Percentiles rank a stretch among this genome's conserved stretches.
Conservation (phyloP, 31 red algal species). For the Asparagopsis taxiformis region DNA sequence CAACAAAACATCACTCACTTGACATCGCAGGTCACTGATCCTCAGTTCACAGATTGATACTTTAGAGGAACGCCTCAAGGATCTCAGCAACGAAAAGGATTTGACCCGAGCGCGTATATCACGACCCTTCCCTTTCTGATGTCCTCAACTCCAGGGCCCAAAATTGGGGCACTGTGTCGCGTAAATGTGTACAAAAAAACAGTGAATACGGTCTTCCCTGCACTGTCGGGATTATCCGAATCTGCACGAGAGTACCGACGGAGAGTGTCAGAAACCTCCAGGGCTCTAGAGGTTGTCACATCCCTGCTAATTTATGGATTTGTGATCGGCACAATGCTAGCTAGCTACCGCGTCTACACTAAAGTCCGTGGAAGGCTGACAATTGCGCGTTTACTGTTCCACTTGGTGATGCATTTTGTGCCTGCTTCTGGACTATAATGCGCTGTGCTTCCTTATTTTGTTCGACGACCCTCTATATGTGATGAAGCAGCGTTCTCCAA, state of each 20-base stretch:
- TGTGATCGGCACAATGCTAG: conserved; percentile 32
- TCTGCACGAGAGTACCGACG: conserved; percentile 46
- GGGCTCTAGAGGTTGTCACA: conserved; percentile 44
- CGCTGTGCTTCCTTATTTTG: conserved; percentile 45
- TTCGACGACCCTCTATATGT: conserved; percentile 73
- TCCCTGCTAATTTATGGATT: conserved; percentile 74
- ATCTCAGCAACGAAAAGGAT: conserved; percentile 68
- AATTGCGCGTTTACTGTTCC: conserved; percentile 63
- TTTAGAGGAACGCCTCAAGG: conserved; percentile 48
- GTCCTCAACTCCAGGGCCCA: conserved; percentile 66
- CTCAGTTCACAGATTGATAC: conserved; percentile 67
- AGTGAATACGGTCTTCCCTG: conserved; percentile 56
- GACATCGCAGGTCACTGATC: conserved; percentile 43
- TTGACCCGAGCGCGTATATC: conserved; percentile 44
- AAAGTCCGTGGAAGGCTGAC: conserved; percentile 68
- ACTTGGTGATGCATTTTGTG: conserved; percentile 76
- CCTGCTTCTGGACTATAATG: conserved; percentile 75
- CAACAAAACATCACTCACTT: conserved; percentile 69
- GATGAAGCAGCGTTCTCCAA: conserved; percentile 57
- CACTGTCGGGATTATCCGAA: conserved; percentile 37
- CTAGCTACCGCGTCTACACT: conserved; percentile 44
- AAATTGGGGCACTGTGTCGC: conserved; percentile 63
- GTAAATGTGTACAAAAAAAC: conserved; percentile 80
- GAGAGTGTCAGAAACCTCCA: conserved; percentile 52
- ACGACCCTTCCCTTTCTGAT: conserved; percentile 63